Conservation (phyloP, 441 rosid species). For the Erodium moschatum region DNA sequence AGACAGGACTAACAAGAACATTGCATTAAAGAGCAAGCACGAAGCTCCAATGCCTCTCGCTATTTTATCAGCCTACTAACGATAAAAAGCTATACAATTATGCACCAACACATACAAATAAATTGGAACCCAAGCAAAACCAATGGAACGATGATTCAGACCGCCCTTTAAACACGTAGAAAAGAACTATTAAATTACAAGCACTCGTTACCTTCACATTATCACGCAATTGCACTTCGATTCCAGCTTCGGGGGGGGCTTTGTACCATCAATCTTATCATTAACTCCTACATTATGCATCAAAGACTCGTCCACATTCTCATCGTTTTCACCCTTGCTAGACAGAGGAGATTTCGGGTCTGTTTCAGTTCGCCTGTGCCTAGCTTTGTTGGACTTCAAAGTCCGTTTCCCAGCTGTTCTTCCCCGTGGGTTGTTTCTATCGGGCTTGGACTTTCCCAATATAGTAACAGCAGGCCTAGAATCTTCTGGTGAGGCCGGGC, state of each 20-base stretch:
- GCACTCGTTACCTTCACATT: conserved; percentile 45
- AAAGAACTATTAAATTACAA: neutral
- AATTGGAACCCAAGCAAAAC: conserved; percentile 1
- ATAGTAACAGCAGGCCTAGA: conserved; percentile 61
- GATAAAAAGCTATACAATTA: neutral
- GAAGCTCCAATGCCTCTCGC: neutral
- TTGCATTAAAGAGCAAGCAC: neutral
- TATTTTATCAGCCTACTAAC: neutral
- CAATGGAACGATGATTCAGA: neutral
- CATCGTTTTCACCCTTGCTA: conserved; percentile 43
- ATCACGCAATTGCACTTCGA: conserved; percentile 96
- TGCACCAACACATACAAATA: neutral
- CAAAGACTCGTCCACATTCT: conserved; percentile 44
- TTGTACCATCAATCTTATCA: conserved; percentile 42
- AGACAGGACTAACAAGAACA: neutral
- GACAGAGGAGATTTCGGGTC: conserved; percentile 33
- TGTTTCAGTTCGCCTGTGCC: conserved; percentile 43
- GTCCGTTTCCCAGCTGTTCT: conserved; percentile 40
- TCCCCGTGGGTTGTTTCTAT: conserved; percentile 42
- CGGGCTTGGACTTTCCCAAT: conserved; percentile 44
- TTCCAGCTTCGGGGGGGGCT: conserved; percentile 78
- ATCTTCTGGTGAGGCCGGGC: conserved; percentile 39
- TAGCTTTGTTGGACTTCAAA: conserved; percentile 48
- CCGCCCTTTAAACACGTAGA: neutral
- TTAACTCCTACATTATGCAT: conserved; percentile 55